Evolutionary conservation across 1,284 basidiomycete genomes (phyloP).

Genomic region (Cutaneotrichosporon cyanovorans): DNA sequence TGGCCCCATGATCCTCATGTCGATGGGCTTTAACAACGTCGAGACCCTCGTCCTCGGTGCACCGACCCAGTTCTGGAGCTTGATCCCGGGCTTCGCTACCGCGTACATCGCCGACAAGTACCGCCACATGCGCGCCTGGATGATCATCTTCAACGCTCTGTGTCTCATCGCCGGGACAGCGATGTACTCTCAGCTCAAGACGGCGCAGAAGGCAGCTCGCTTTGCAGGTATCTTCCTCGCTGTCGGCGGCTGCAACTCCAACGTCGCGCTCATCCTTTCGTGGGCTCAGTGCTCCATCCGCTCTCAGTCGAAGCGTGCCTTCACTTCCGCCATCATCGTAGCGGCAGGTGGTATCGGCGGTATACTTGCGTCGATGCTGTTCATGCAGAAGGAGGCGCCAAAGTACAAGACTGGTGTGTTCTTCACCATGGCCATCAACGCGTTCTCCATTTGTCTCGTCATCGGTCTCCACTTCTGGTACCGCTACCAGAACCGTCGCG

Average conservation of each 20-base stretch:
- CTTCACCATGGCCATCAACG: constrained; percentile 12
- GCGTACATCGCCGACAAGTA: constrained; percentile 43
- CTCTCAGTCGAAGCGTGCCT: constrained; percentile 43
- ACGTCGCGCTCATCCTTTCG: constrained; percentile 34
- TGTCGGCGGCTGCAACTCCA: constrained; percentile 33
- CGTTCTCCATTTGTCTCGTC: neutral
- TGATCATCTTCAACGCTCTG: constrained; percentile 9
- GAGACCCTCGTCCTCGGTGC: constrained; percentile 38
- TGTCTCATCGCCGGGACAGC: constrained; percentile 7
- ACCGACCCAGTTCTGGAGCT: constrained; percentile 41
- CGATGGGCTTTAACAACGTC: constrained; percentile 39
- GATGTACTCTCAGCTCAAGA: constrained; percentile 13
- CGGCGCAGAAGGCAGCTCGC: constrained; percentile 6
- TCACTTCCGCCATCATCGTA: constrained; percentile 17
- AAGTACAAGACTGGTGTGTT: constrained; percentile 15
- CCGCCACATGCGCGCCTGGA: neutral
- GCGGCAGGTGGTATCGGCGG: constrained; percentile 19
- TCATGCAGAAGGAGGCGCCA: constrained; percentile 13
- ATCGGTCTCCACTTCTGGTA: constrained; percentile 5
- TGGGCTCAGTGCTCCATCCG: constrained; percentile 46
- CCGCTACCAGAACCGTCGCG: constrained; percentile 10
- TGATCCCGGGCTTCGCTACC: constrained; percentile 36
- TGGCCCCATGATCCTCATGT: constrained; percentile 46
- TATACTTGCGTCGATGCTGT: constrained; percentile 13
- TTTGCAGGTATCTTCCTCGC: constrained; percentile 22